Evolutionary conservation across 2,329 filamentous ascomycete genomes (phyloP), one percentile per base, ranked within the genome.

Genomic region (Paecilomyces variotii): DNA sequence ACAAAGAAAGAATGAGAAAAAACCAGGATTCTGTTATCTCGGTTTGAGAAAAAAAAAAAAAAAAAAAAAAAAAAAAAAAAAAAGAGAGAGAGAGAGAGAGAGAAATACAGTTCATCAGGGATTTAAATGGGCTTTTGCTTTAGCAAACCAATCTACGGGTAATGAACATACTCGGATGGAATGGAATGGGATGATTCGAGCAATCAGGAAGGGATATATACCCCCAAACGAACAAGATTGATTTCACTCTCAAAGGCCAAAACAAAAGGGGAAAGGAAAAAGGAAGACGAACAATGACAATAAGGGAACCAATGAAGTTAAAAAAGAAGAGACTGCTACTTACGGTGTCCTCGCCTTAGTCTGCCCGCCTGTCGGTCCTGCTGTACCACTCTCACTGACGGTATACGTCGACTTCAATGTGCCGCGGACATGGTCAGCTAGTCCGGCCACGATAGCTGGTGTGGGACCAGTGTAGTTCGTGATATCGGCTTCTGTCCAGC

Each of bases 341-440:
- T 61, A 82, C 74, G 84, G 84, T 35, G 76, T 82, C 45, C 84
- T 87, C 61, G 14, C 7, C 39, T 72, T 75, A 52, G 80, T 82
- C 28, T 71, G 72, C 0, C 84, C 84, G 11, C 81, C 83, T 0
- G 81, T 85, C 7, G 85, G 85, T 0, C 85, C 85, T n/a, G 84
- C 85, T 1, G 84, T 87, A 0, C 85, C 85, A 56, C 80, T 83
- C 74, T 87, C 84, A 57, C 76, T 77, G 6, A 87, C 66, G 7
- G 80, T 79, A 66, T 86, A 87, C 19, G 82, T 85, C 59, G 78
- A 79, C 5, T 76, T 75, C 27, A 87, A 69, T 52, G 78, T 82
- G n/a, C 66, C 71, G n/a, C 84, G 72, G 28, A 84, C 80, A 64
- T 85, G 79, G 49, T 78, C 76, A 0, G 84, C 85, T 6, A 87